Evolutionary conservation across 768 basidiomycete genomes (phyloP), one percentile per base, ranked within the genome.

Genomic region (Leucocoprinus leucothites): DNA sequence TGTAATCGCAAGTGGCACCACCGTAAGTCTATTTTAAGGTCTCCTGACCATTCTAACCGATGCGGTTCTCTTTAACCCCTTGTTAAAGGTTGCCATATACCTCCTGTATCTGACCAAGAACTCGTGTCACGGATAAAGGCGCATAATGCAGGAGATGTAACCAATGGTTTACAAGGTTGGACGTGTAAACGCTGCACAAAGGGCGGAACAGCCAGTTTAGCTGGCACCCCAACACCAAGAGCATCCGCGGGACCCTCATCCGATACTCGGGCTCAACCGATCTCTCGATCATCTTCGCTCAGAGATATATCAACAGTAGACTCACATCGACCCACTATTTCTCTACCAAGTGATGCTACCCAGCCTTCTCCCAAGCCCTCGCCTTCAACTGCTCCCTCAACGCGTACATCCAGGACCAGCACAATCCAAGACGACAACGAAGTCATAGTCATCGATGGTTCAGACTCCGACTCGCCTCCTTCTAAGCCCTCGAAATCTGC

Each of bases 1-100:
- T 75, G 75, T 48, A n/a, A 51, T 1, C 48, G 50, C 1, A 58
- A 57, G 19, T 75, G 69, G 65, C 75, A 77, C 51, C 75, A 77
- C 51, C 65, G 72, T 73, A 54, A 50, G 69, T 62, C 1, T 21
- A 34, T 13, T 18, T 16, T 28, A 22, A 11, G 13, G 16, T 42
- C 28, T 19, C 9, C n/a, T 7, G 21, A 28, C 14, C 14, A 2
- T 35, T n/a, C 26, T 14, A 2, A 31, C 31, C 26, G 45, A 16
- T 26, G 16, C 28, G n/a, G 14, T n/a, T 28, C 19, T 35, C 28
- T 48, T n/a, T 6, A 11, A 28, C 8, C 19, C 11, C 31, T 11
- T 5, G 24, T 24, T 54, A 9, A 48, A 74, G 73, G 72, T 36
- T 73, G 71, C 56, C 75, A 75, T 59, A 44, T 49, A 22, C 75